Evolutionary conservation across 805 yeast genomes (phyloP).

Genomic region (Lipomyces mesembrius): DNA sequence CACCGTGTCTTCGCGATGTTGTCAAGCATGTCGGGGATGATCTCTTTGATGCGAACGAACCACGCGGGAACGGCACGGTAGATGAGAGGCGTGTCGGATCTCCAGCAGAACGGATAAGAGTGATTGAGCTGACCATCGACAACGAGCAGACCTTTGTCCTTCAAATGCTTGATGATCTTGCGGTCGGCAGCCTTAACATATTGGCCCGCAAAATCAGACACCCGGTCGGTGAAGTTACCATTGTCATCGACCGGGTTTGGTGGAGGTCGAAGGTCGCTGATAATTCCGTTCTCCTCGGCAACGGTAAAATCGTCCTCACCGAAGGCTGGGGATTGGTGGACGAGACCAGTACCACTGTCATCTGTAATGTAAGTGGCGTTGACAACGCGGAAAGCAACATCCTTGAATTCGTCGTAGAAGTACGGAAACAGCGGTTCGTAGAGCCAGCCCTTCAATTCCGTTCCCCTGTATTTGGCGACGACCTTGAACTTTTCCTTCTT

Average conservation of each 20-base stretch:
- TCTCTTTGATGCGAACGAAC: conserved; percentile 89
- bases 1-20: conserved; percentile 87
- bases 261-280: conserved; percentile 67
- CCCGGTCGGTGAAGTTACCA: conserved; percentile 81
- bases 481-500: conserved; percentile 83
- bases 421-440: conserved; percentile 85
- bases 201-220: conserved; percentile 73
- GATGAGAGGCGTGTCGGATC: conserved; percentile 96
- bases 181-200: conserved; percentile 97
- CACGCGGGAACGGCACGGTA: conserved; percentile 98
- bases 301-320: conserved; percentile 98
- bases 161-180: conserved; percentile 80
- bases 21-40: conserved; percentile 85
- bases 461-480: conserved; percentile 79
- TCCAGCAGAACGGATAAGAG: conserved; percentile 99
- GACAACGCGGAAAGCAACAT: conserved; percentile 80
- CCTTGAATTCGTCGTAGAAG: conserved; percentile 75
- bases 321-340: conserved; percentile 97
- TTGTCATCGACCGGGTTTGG: conserved; percentile 96
- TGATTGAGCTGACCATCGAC: conserved; percentile 84
- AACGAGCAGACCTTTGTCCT: conserved; percentile 74
- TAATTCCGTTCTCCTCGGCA: conserved; percentile 75
- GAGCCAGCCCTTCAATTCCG: conserved; percentile 74
- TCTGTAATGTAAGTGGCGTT: conserved; percentile 82
- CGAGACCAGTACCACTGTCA: conserved; percentile 99